These are phyloP conservation scores for Beta macrorhiza DNA, from an alignment of 179 eudicot genomes.

Conservation along the genomic window DNA sequence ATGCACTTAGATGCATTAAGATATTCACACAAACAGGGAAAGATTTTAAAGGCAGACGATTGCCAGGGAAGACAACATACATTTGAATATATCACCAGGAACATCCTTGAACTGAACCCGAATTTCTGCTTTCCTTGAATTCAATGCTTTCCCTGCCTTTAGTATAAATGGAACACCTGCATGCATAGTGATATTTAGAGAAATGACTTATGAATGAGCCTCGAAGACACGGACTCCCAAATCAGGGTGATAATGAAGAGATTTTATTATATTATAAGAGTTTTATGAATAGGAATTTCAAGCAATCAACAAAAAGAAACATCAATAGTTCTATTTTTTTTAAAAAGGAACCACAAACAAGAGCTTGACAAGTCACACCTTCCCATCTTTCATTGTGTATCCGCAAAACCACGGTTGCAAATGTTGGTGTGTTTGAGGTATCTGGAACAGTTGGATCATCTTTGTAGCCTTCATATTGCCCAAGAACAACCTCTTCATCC, in stretches of 20 bases:
- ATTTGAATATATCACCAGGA: conserved; percentile 93
- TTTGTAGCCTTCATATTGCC: conserved; percentile 90
- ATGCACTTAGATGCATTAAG: not conserved
- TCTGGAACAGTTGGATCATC: conserved; percentile 96
- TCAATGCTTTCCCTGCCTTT: conserved; percentile 93
- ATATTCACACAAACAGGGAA: not conserved
- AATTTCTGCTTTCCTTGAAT: conserved; percentile 91
- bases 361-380: conserved; percentile 44
- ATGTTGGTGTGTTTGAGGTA: conserved; percentile 89
- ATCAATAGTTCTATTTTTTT: not conserved
- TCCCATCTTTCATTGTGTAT: conserved; percentile 99
- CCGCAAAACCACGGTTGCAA: conserved; percentile 81
- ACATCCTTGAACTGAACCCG: conserved; percentile 97
- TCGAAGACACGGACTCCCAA: not conserved
- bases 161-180: conserved; percentile 95
- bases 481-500: conserved; percentile 92
- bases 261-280: not conserved
- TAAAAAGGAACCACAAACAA: not conserved
- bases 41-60: not conserved
- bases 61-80: conserved; percentile 42
- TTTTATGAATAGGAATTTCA: not conserved
- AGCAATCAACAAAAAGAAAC: conserved; percentile 7
- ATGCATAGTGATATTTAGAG: conserved; percentile 1
- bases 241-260: not conserved
- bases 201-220: conserved; percentile 9